Evolutionary conservation across 2,329 filamentous ascomycete species (phyloP).

Genomic region (Magnaporthales sp.): DNA sequence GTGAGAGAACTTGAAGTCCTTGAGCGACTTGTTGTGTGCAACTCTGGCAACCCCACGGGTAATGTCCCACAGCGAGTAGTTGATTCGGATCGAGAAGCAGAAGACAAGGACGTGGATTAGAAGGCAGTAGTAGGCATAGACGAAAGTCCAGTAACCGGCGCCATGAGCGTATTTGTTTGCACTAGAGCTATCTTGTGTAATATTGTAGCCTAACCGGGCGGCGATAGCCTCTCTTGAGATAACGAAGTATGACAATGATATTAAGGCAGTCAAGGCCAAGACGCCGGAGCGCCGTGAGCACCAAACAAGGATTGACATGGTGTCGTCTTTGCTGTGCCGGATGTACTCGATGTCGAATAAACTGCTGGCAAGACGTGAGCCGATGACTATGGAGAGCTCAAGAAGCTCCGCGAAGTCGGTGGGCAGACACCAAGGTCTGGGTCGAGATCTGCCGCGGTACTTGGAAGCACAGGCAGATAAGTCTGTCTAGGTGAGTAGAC

Average conservation of each 20-base stretch:
- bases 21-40: conserved; percentile 33
- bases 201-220: conserved; percentile 33
- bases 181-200: conserved; percentile 29
- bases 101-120: conserved; percentile 57
- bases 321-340: not conserved
- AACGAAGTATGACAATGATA: conserved; percentile 45
- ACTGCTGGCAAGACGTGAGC: not conserved
- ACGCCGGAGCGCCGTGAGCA: conserved; percentile 44
- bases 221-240: conserved; percentile 39
- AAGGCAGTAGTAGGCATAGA: conserved; percentile 58
- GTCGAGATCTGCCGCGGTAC: not conserved
- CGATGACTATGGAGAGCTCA: not conserved
- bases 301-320: conserved; percentile 47
- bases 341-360: not conserved
- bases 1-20: conserved; percentile 36
- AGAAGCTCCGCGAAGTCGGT: not conserved
- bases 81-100: conserved; percentile 53
- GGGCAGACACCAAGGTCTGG: not conserved
- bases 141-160: conserved; percentile 38
- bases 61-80: conserved; percentile 51
- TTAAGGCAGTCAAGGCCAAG: conserved; percentile 41
- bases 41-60: conserved; percentile 39
- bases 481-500: not conserved
- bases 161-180: conserved; percentile 26
- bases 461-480: not conserved